Conservation (phyloP, 2,329 filamentous ascomycete species). For the Ophiostoma australiae region DNA sequence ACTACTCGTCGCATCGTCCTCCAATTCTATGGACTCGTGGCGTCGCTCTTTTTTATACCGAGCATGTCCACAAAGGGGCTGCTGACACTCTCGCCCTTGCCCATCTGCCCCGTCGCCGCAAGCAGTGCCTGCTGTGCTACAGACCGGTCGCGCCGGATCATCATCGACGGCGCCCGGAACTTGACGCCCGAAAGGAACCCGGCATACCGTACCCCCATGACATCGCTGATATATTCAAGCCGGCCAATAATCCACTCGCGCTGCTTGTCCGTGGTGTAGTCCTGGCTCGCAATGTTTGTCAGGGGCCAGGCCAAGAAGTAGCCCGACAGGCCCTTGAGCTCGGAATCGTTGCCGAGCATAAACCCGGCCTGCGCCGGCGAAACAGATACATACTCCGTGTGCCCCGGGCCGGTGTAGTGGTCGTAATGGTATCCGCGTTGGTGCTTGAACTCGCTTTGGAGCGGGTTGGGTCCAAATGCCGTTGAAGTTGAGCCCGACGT, state of each 20-base stretch:
- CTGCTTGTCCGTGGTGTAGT: slow-evolving; percentile 57
- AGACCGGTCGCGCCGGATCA: slow-evolving; percentile 51
- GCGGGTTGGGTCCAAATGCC: background rate
- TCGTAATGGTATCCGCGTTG: background rate
- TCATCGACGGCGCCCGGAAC: slow-evolving; percentile 57
- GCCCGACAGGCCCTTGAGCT: slow-evolving; percentile 51
- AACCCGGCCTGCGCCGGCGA: slow-evolving; percentile 37
- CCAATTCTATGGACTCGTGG: background rate
- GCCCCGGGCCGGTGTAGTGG: background rate
- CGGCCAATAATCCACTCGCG: slow-evolving; percentile 52
- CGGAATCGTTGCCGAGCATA: slow-evolving; percentile 47
- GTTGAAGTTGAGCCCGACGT: background rate
- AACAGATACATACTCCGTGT: background rate
- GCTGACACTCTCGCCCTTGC: background rate
- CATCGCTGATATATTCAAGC: slow-evolving; percentile 50
- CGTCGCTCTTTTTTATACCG: background rate
- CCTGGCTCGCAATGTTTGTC: slow-evolving; percentile 49
- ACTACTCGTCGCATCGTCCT: no score
- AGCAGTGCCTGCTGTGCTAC: slow-evolving; percentile 44
- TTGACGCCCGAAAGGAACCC: slow-evolving; percentile 51
- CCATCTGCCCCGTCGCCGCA: slow-evolving; percentile 28
- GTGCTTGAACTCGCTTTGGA: background rate
- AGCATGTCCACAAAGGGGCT: background rate
- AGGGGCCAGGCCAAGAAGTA: slow-evolving; percentile 59
- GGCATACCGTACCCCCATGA: slow-evolving; percentile 55